A percentile compares a stretch with the other conserved stretches of the same genome.
phyloP scores from a whole-genome alignment of 345 rosid species.

The Angophora floribunda region DNA sequence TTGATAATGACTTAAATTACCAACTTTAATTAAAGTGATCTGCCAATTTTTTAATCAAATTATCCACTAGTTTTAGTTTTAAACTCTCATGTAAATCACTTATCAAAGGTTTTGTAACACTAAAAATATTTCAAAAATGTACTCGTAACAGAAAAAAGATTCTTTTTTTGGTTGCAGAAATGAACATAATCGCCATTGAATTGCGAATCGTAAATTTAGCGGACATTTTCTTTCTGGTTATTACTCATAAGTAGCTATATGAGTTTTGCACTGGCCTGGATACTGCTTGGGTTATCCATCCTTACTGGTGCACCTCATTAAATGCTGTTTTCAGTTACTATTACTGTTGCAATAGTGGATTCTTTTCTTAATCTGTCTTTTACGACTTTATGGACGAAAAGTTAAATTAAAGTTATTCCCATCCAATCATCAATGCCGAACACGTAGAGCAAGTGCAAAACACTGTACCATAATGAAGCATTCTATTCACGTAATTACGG shows the following conservation, averaged over 20 bases:
- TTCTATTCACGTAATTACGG: not conserved
- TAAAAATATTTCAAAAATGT: not conserved
- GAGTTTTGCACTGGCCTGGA: not conserved
- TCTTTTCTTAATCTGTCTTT: not conserved
- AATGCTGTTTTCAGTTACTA: not conserved
- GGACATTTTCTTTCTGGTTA: not conserved
- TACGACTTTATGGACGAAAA: not conserved
- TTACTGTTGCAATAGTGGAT: not conserved
- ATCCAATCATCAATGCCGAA: not conserved
- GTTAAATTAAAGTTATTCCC: not conserved
- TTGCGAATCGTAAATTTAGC: not conserved
- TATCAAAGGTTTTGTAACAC: not conserved
- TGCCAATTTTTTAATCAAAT: not conserved
- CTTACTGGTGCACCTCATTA: not conserved
- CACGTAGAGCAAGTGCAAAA: not conserved
- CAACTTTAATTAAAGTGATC: not conserved
- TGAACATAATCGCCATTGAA: not conserved
- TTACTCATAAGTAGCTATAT: not conserved
- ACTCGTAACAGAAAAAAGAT: not conserved
- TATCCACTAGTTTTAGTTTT: not conserved
- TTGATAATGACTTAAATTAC: not conserved
- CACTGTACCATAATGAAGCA: not conserved
- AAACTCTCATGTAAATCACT: not conserved
- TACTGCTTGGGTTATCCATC: not conserved
- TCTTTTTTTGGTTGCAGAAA: not conserved